Evolutionary conservation across 1,284 basidiomycete genomes (phyloP).

Genomic region (Melampsora larici-populina): DNA sequence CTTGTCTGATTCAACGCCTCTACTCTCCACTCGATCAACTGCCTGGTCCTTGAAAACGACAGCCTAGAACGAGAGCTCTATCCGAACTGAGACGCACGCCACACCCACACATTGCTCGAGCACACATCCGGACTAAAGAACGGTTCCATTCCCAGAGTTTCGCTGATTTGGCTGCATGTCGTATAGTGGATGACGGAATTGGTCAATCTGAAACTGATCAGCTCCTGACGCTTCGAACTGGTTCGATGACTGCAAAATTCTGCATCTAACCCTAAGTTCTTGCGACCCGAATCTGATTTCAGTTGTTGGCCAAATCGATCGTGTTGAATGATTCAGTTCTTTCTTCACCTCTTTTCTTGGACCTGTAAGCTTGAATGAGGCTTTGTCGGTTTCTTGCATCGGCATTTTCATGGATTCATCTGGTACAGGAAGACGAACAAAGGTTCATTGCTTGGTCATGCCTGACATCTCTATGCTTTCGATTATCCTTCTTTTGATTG

Average conservation of each 20-base stretch:
- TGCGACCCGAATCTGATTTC: neutral
- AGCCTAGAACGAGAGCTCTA: too few relatives aligned
- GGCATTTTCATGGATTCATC: conserved; percentile 1
- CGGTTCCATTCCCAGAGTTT: neutral
- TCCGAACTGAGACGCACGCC: neutral
- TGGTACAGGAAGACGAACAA: neutral
- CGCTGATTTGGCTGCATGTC: neutral
- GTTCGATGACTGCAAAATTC: neutral
- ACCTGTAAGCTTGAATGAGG: neutral
- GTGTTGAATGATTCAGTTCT: neutral
- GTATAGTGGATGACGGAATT: neutral
- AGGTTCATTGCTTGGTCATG: neutral
- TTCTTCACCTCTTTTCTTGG: neutral
- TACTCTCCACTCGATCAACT: too few relatives aligned
- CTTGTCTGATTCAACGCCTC: too few relatives aligned
- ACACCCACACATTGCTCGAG: neutral
- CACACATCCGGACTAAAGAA: neutral
- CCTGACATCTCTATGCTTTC: neutral
- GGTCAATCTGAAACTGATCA: neutral
- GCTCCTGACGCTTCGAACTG: neutral
- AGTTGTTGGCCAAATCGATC: neutral
- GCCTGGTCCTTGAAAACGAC: too few relatives aligned
- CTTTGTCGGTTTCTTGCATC: neutral
- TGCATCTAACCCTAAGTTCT: conserved; percentile 9
- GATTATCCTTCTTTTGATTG: neutral